These are phyloP conservation scores for Ochetophila trinervis DNA, from an alignment of 306 rosid species.

Conservation along the genomic window DNA sequence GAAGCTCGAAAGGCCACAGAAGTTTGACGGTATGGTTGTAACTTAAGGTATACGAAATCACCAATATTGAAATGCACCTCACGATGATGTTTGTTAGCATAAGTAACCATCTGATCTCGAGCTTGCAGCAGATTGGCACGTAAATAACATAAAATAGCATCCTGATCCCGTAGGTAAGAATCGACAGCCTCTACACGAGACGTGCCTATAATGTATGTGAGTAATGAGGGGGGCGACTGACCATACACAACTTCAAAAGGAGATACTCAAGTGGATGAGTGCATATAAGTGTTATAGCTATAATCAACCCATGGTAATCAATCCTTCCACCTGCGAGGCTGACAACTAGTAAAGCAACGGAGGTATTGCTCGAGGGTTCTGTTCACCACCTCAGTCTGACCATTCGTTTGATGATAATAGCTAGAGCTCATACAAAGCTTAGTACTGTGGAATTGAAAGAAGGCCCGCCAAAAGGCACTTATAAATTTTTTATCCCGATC, in stretches of 20 bases:
- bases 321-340: not conserved
- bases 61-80: not conserved
- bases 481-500: no score
- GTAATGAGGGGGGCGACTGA: not conserved
- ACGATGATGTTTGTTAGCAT: not conserved
- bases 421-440: not conserved
- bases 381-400: not conserved
- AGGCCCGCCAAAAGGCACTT: not conserved
- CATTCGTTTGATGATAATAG: not conserved
- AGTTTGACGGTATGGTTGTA: not conserved
- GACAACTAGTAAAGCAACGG: not conserved
- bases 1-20: not conserved
- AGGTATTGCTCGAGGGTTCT: not conserved
- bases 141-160: not conserved
- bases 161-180: not conserved
- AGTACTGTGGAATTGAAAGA: not conserved
- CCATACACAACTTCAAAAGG: not conserved
- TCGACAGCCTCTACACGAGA: not conserved
- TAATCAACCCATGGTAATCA: not conserved
- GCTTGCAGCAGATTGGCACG: not conserved
- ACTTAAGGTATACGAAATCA: not conserved
- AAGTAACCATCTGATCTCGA: not conserved
- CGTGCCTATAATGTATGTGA: not conserved
- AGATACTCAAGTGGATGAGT: not conserved
- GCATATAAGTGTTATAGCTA: not conserved